These are phyloP conservation scores for Chloromonas sp. DNA, from an alignment of 163 green algal species.

Conservation along the genomic window DNA sequence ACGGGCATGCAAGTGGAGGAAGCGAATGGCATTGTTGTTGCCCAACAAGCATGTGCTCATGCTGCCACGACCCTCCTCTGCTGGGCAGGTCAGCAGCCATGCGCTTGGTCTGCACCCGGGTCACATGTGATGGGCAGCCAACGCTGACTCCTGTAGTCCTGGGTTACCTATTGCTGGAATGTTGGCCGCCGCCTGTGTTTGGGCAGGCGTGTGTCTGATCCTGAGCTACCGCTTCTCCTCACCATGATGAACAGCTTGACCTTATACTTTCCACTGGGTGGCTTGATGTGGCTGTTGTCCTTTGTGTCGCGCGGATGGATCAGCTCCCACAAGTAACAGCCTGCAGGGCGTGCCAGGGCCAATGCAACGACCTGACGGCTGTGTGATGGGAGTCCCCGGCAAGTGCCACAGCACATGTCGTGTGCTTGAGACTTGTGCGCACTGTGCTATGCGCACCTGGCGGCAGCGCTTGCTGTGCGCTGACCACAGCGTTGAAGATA, in stretches of 20 bases:
- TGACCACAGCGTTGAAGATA: constrained; percentile 45
- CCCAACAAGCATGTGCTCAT: neutral
- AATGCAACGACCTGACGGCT: neutral
- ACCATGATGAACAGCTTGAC: constrained; percentile 64
- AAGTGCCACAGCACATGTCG: too few species aligned
- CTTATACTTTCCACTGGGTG: constrained; percentile 48
- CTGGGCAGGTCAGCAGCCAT: too few species aligned
- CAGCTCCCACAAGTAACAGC: constrained; percentile 57
- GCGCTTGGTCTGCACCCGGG: too few species aligned
- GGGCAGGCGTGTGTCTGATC: neutral
- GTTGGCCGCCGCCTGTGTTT: too few species aligned
- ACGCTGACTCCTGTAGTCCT: too few species aligned
- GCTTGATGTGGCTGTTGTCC: constrained; percentile 36
- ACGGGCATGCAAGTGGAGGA: neutral
- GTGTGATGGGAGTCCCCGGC: too few species aligned
- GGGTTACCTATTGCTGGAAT: too few species aligned
- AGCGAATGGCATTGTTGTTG: too few species aligned
- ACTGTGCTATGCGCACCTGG: neutral
- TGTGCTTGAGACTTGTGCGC: too few species aligned
- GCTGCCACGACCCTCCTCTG: neutral
- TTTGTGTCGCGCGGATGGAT: constrained; percentile 54
- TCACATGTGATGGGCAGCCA: too few species aligned
- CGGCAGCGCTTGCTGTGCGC: constrained; percentile 24
- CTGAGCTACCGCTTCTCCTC: neutral
- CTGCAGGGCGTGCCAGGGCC: neutral